Evolutionary conservation across 306 rosid species (phyloP).

Genomic region (Sesbania bispinosa): DNA sequence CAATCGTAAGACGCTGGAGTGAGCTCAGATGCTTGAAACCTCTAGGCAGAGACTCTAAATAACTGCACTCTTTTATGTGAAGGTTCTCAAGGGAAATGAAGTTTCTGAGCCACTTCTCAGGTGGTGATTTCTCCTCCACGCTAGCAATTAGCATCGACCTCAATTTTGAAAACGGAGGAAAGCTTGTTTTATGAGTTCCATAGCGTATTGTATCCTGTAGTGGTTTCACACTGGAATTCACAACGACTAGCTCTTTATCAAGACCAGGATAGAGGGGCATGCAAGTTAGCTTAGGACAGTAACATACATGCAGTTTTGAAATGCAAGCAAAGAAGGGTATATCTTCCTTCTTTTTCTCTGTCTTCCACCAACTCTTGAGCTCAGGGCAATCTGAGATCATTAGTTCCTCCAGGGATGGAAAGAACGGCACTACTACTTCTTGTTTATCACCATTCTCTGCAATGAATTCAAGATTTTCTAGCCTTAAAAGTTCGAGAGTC

Average conservation of each 20-base stretch:
- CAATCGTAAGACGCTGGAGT: background rate
- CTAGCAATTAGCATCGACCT: background rate
- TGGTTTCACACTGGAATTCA: background rate
- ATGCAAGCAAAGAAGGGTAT: background rate
- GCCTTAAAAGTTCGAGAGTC: background rate
- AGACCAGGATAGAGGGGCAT: constrained; percentile 22
- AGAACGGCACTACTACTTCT: background rate
- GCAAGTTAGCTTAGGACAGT: constrained; percentile 11
- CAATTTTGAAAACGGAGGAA: constrained; percentile 9
- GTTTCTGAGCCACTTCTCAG: background rate
- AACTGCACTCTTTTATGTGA: background rate
- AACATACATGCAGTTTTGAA: background rate
- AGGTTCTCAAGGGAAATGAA: background rate
- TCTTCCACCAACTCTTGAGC: constrained; percentile 23
- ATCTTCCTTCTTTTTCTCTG: accelerated
- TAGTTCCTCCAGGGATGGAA: constrained; percentile 2
- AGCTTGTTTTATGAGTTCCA: too few relatives aligned
- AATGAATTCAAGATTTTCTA: constrained; percentile 8
- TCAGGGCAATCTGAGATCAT: background rate
- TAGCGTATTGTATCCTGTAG: background rate
- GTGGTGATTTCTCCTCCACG: background rate
- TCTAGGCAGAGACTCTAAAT: background rate
- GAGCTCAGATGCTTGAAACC: background rate
- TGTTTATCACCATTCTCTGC: background rate
- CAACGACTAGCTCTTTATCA: background rate